Evolutionary conservation across 495 filamentous ascomycete genomes (phyloP), one percentile per base, ranked within the genome.

Genomic region (Glonium stellatum): DNA sequence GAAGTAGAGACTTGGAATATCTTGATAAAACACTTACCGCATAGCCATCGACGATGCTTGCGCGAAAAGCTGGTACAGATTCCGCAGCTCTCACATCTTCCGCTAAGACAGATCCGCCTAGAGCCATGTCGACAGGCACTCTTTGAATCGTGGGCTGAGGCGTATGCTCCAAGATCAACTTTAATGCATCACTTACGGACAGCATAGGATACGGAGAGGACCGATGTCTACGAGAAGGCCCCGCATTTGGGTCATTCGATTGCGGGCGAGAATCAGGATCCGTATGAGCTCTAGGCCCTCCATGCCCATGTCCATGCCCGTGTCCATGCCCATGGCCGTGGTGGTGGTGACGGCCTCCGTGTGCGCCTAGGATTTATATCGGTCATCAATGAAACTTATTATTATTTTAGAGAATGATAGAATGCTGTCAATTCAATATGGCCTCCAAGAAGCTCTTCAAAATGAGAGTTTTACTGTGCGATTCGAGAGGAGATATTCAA

Each of bases 1-100:
- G 27, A 3, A 31, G 27, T 31, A 6, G 27, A 31, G 27, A 31
- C 6, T 6, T 6, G 5, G 10, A 47, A 22, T 22, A 5, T 9
- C 25, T 51, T 18, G 21, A 51, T n/a, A n/a, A 37, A 11, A 15
- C n/a, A 50, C 56, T 59, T 31, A 97, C 80, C 2, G 95, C 95
- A 69, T 99, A 99, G 11, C 93, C 93, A 69, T 99, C 93, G 2
- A 99, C 95, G 58, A 96, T 99, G 68, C 91, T 96, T 42, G 93
- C 93, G 54, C 88, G 81, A 73, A 89, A 99, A 5, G 95, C 93
- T 4, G 93, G 93, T 0, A 97, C 95, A 13, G 84, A 77, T 67
- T 96, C 92, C 22, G 75, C 69, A 3, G 93, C 89, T 48, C 77
- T 81, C 39, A 97, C 84, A 67, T 95, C 88, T 69, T 88, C 82